These are phyloP conservation scores for Phaeophleospora eucalypticola DNA, from an alignment of 2,329 filamentous ascomycete species.

Conservation along the genomic window DNA sequence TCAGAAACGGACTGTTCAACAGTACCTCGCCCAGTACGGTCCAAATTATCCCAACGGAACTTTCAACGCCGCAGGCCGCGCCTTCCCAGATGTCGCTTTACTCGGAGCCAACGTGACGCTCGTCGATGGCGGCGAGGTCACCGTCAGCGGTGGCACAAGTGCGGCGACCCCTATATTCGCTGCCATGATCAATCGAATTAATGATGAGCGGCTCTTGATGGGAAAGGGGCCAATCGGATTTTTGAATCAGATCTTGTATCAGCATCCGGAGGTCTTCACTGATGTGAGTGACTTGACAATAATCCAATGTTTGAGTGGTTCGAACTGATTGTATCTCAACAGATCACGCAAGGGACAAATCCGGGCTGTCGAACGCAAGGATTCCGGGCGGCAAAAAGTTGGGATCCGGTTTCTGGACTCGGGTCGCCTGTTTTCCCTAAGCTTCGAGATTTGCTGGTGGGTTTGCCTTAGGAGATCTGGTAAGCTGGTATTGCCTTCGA, in stretches of 20 bases:
- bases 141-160: conserved; percentile 44
- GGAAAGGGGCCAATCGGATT: conserved; percentile 45
- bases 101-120: conserved; percentile 35
- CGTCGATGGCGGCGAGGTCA: conserved; percentile 32
- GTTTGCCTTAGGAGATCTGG: no score
- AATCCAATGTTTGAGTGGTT: no score
- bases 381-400: conserved; percentile 12
- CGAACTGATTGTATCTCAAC: no score
- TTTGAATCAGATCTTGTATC: conserved; percentile 58
- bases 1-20: conserved; percentile 39
- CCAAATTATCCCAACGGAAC: conserved; percentile 12
- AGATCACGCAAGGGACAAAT: conserved; percentile 1
- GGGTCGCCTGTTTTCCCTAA: conserved; percentile 17
- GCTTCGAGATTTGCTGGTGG: conserved; percentile 9
- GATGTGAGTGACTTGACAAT: no score
- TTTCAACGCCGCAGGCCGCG: conserved; percentile 27
- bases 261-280: conserved; percentile 44
- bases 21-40: conserved; percentile 37
- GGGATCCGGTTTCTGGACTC: conserved; percentile 22
- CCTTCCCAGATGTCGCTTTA: conserved; percentile 35
- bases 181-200: conserved; percentile 57
- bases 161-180: conserved; percentile 48
- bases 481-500: no score
- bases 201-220: conserved; percentile 53
- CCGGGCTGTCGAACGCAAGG: conserved; percentile 16